These are phyloP conservation scores for Mucor sp. DNA, from an alignment of 371 early-diverging fungal species.

Conservation along the genomic window DNA sequence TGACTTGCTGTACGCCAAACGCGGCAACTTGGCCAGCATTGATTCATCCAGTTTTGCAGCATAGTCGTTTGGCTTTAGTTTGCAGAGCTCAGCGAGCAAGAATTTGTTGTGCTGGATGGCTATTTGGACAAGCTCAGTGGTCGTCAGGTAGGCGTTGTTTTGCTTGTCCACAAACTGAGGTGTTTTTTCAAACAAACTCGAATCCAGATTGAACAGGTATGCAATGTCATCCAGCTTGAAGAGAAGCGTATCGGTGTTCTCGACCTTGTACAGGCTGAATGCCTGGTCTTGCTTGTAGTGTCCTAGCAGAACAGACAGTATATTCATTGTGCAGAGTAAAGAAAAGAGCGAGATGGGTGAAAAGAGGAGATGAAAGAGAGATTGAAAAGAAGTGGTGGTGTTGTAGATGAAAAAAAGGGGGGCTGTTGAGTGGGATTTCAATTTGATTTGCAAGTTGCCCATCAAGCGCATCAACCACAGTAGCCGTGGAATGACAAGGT, in stretches of 20 bases:
- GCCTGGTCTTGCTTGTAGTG: slow-evolving; percentile 9
- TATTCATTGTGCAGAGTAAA: slow-evolving; percentile 1
- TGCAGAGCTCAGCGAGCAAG: slow-evolving; percentile 43
- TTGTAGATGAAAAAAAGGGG: background rate
- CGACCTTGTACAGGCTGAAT: slow-evolving; percentile 11
- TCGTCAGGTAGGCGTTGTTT: background rate
- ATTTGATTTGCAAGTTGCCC: background rate
- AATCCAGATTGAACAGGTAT: slow-evolving; percentile 8
- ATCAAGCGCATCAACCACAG: background rate
- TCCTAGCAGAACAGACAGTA: slow-evolving; percentile 17
- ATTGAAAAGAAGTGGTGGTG: background rate
- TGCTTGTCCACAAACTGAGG: slow-evolving; percentile 3
- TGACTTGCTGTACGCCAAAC: slow-evolving; percentile 15
- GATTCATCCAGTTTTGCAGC: slow-evolving; percentile 37
- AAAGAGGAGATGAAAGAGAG: background rate
- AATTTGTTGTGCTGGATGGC: slow-evolving; percentile 21
- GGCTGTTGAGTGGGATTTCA: background rate
- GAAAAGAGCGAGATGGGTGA: background rate
- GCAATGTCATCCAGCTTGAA: slow-evolving; percentile 13
- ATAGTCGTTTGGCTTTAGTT: slow-evolving; percentile 43
- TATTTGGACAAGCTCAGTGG: slow-evolving; percentile 8
- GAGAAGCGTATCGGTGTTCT: slow-evolving; percentile 2
- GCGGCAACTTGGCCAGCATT: slow-evolving; percentile 28
- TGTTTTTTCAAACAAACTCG: background rate
- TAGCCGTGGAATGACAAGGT: background rate